Evolutionary conservation across 352 stramenopile genomes (phyloP).

Genomic region (Globisporangium sylvaticum): DNA sequence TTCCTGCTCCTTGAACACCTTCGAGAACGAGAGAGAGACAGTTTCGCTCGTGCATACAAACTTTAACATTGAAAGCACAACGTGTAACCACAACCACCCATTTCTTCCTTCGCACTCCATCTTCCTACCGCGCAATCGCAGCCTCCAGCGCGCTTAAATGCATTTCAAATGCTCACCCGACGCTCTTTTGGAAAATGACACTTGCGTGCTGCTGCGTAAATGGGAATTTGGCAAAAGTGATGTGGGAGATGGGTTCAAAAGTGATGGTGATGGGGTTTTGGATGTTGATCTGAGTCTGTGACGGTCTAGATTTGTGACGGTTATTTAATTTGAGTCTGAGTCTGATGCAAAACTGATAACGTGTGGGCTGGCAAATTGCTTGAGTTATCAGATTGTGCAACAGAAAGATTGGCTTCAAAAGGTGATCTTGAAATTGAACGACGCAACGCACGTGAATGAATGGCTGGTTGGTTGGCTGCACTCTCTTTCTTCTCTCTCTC

Average conservation of each 20-base stretch:
- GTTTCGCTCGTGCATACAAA: not conserved
- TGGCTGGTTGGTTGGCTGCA: not conserved
- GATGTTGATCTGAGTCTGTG: slow-evolving; percentile 1
- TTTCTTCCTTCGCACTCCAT: not conserved
- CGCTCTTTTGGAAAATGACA: slow-evolving; percentile 1
- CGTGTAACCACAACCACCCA: not conserved
- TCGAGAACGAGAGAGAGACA: not conserved
- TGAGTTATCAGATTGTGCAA: not conserved
- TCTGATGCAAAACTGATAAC: not conserved
- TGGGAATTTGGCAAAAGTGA: slow-evolving; percentile 2
- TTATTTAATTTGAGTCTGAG: slow-evolving; percentile 1
- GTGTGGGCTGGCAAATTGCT: not conserved
- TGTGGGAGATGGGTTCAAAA: not conserved
- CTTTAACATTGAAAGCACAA: not conserved
- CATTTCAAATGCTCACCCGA: not conserved
- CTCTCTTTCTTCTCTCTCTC: not conserved
- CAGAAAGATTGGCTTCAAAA: not conserved
- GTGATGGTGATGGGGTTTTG: not conserved
- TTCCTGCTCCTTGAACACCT: not conserved
- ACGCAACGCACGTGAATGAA: not conserved
- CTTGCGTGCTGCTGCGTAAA: not conserved
- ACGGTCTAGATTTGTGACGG: not conserved
- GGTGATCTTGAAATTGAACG: not conserved
- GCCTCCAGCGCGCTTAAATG: not conserved
- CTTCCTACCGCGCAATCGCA: not conserved